Evolutionary conservation across 768 basidiomycete species (phyloP).

Genomic region (Gyrodon lividus): DNA sequence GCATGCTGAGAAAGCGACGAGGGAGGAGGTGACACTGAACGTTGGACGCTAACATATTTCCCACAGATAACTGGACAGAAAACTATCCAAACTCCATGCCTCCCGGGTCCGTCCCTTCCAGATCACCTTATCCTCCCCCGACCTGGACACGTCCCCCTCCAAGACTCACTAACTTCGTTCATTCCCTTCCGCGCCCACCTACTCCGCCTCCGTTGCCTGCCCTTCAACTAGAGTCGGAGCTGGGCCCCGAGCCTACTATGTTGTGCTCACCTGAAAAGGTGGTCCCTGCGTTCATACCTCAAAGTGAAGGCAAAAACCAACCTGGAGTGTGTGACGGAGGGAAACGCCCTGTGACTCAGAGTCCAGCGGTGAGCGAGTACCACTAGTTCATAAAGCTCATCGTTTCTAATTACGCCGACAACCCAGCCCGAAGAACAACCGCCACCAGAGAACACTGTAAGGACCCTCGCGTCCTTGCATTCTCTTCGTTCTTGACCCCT

Average conservation of each 20-base stretch:
- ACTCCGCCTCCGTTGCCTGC: background rate
- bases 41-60: conserved; percentile 3
- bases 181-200: conserved; percentile 19
- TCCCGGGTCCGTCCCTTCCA: conserved; percentile 13
- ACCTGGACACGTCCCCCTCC: conserved; percentile 20
- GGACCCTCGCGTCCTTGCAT: too few species aligned
- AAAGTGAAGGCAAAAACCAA: background rate
- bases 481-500: too few species aligned
- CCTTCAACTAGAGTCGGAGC: background rate
- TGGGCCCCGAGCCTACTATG: background rate
- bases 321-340: background rate
- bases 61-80: conserved; percentile 28
- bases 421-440: too few species aligned
- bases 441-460: too few species aligned
- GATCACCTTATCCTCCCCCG: conserved; percentile 28
- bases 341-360: background rate
- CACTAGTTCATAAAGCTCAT: background rate
- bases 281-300: background rate
- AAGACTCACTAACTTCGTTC: conserved; percentile 22
- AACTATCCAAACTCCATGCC: conserved; percentile 14
- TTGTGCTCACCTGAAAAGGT: background rate
- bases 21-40: too few species aligned
- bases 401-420: too few species aligned
- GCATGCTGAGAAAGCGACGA: too few species aligned
- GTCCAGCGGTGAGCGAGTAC: conserved; percentile 3